phyloP scores from a whole-genome alignment of 441 rosid species.

The Syzygium syzygioides region DNA sequence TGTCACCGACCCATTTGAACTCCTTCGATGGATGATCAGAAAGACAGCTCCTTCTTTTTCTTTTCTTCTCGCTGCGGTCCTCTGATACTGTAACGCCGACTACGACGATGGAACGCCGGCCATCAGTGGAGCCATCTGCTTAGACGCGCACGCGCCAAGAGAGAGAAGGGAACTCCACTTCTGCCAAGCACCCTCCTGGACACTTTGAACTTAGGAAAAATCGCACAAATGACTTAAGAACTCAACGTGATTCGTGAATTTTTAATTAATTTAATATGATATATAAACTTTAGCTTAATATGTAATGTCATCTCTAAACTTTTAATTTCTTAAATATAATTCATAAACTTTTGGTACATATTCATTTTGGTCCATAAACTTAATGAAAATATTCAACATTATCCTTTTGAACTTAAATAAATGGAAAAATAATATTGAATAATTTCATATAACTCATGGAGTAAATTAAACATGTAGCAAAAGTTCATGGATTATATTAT shows the following conservation, averaged over 20 bases:
- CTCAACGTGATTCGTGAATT: accelerated
- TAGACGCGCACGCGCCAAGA: not conserved
- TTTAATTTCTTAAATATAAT: too few species aligned
- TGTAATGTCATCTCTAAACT: accelerated
- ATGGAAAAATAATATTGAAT: accelerated
- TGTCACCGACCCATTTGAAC: not conserved
- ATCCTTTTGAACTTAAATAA: too few species aligned
- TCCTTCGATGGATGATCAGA: not conserved
- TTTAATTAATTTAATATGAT: too few species aligned
- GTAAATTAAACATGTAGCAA: too few species aligned
- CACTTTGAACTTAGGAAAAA: too few species aligned
- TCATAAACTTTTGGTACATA: too few species aligned
- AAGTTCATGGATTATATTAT: too few species aligned
- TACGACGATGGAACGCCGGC: not conserved
- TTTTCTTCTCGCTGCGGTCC: not conserved
- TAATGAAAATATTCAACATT: too few species aligned
- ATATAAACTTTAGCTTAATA: accelerated
- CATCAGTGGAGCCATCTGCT: not conserved
- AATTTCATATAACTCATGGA: too few species aligned
- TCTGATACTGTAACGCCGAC: not conserved
- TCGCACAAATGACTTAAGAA: accelerated
- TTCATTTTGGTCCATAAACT: too few species aligned
- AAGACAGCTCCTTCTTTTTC: not conserved
- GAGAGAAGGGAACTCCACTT: not conserved
- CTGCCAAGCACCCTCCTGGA: not conserved